A percentile compares a stretch with the other conserved stretches of the same genome.
Conservation (phyloP, 1,284 basidiomycete genomes). For the Austroboletus niveus region DNA sequence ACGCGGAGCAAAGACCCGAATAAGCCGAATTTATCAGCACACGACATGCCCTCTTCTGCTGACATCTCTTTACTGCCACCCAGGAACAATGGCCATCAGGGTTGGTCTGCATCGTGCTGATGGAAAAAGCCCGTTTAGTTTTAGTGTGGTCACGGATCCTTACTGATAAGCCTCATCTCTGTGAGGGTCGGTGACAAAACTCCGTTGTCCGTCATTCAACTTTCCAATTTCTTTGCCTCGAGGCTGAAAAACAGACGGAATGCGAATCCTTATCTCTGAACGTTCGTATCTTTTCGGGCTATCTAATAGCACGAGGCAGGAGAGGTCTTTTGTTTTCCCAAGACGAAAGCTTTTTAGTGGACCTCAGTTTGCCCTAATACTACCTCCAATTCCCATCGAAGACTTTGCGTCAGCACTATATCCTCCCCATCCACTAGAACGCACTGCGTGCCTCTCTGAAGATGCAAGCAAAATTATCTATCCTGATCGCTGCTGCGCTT, state of each 20-base stretch:
- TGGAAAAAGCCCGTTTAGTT: slow-evolving; percentile 6
- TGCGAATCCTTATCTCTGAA: slow-evolving; percentile 16
- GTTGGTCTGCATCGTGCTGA: slow-evolving; percentile 31
- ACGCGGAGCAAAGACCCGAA: slow-evolving; percentile 5
- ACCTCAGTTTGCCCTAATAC: background rate
- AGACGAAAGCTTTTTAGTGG: slow-evolving; percentile 24
- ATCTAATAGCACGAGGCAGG: slow-evolving; percentile 14
- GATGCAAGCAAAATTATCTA: slow-evolving; percentile 31
- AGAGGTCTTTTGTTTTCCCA: slow-evolving; percentile 21
- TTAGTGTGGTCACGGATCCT: slow-evolving; percentile 6
- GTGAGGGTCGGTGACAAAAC: background rate
- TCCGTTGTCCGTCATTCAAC: slow-evolving; percentile 4
- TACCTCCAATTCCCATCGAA: background rate
- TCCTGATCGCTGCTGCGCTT: slow-evolving; percentile 20
- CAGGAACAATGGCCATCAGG: slow-evolving; percentile 6
- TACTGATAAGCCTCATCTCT: slow-evolving; percentile 1
- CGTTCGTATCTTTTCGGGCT: slow-evolving; percentile 6
- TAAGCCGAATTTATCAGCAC: slow-evolving; percentile 3
- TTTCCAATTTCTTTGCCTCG: slow-evolving; percentile 18
- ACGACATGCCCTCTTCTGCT: slow-evolving; percentile 1
- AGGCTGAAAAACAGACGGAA: slow-evolving; percentile 22
- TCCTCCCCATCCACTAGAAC: background rate
- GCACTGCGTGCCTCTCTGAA: background rate
- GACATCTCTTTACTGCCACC: slow-evolving; percentile 1
- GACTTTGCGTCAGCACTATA: background rate